These are phyloP conservation scores for Colletotrichum plurivorum DNA, from an alignment of 2,329 filamentous ascomycete genomes.

Conservation along the genomic window DNA sequence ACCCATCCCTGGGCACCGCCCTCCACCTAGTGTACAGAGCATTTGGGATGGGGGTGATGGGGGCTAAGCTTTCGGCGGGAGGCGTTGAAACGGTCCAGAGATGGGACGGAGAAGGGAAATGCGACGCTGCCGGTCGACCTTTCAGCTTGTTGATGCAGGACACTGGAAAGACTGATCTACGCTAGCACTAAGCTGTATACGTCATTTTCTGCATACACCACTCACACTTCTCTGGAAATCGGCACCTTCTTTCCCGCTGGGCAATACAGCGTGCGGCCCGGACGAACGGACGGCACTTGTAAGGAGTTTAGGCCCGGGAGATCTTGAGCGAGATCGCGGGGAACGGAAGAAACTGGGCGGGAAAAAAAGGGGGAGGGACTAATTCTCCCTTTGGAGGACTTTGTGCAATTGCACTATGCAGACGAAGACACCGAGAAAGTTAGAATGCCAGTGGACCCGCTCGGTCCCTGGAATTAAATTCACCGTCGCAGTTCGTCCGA, in stretches of 20 bases:
- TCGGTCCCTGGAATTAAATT: constrained; percentile 22
- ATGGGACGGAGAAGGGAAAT: constrained; percentile 1
- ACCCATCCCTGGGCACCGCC: not conserved
- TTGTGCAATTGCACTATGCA: no score
- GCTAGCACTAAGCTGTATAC: constrained; percentile 1
- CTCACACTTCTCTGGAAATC: no score
- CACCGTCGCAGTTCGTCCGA: constrained; percentile 31
- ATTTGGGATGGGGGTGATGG: not conserved
- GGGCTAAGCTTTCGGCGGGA: constrained; percentile 14
- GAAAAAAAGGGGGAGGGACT: no score
- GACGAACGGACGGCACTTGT: constrained; percentile 29
- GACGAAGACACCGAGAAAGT: not conserved
- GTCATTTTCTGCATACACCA: not conserved
- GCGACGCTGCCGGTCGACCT: not conserved
- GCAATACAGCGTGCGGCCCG: constrained; percentile 8
- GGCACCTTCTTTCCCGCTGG: not conserved
- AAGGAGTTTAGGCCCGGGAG: not conserved
- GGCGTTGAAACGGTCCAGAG: no score
- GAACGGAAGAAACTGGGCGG: not conserved
- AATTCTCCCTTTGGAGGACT: no score
- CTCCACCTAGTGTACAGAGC: not conserved
- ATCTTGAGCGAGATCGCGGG: constrained; percentile 18
- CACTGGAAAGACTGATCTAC: not conserved
- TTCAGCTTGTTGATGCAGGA: not conserved
- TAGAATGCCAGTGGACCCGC: not conserved